phyloP scores from a whole-genome alignment of 768 basidiomycete species.

The Tephrocybe sp. region DNA sequence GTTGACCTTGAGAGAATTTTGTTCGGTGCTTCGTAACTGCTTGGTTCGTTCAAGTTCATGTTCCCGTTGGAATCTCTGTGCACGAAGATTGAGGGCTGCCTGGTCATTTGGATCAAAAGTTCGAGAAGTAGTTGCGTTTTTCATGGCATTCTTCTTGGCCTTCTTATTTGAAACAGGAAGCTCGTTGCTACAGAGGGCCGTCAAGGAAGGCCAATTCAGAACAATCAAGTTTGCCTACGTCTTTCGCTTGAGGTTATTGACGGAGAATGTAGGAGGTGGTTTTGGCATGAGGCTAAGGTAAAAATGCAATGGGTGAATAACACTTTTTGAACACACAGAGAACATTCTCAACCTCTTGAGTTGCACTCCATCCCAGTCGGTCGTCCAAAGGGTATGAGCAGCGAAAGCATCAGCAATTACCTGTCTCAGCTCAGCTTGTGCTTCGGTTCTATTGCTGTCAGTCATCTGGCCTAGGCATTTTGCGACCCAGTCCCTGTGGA shows the following conservation, averaged over 20 bases:
- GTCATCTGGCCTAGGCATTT: slow-evolving; percentile 91
- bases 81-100: slow-evolving; percentile 70
- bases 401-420: slow-evolving; percentile 93
- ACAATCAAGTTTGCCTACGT: slow-evolving; percentile 34
- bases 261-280: slow-evolving; percentile 44
- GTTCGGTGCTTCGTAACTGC: slow-evolving; percentile 38
- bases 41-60: slow-evolving; percentile 78
- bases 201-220: slow-evolving; percentile 1
- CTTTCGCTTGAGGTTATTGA: slow-evolving; percentile 63
- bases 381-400: slow-evolving; percentile 84
- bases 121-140: slow-evolving; percentile 15
- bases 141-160: slow-evolving; percentile 25
- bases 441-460: slow-evolving; percentile 80
- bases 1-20: slow-evolving; percentile 42
- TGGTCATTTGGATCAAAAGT: slow-evolving; percentile 61
- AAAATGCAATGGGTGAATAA: slow-evolving; percentile 9
- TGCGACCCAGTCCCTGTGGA: slow-evolving; percentile 89
- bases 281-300: slow-evolving; percentile 48
- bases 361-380: slow-evolving; percentile 88
- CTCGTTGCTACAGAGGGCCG: slow-evolving; percentile 32
- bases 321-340: slow-evolving; percentile 2
- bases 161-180: slow-evolving; percentile 41
- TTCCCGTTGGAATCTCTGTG: slow-evolving; percentile 88
- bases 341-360: slow-evolving; percentile 68
- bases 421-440: slow-evolving; percentile 92